Evolutionary conservation across 768 basidiomycete species (phyloP), one percentile per base, ranked within the genome.

Genomic region (Lentinula aciculospora): DNA sequence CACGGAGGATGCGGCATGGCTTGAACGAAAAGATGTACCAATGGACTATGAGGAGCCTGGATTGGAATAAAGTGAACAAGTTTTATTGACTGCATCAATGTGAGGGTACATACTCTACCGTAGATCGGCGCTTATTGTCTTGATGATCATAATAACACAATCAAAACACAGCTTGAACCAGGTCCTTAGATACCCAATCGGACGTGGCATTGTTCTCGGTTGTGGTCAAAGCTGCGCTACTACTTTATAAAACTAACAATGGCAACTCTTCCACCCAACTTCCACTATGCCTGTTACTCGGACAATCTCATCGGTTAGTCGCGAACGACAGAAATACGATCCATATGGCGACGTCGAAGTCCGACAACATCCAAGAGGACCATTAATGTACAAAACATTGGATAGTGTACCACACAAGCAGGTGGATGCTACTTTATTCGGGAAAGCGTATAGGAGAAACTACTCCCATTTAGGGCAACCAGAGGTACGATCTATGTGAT

Each of bases 11-110:
- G 82, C 80, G 29, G 75, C 79, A 44, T 86, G 85, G 85, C 68
- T 85, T 66, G 85, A 86, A 71, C 73, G 84, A 64, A 87, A 84
- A 70, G 85, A 88, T 62, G 82, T 88, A n/a, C 85, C 85, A 56
- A 85, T 86, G 72, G 85, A 86, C 68, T 87, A 85, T 70, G 85
- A 86, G 72, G 77, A 80, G 72, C 80, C 84, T 21, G 56, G 56
- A n/a, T 48, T 57, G 32, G 44, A 57, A 48, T 56, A 32, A 54
- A 4, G n/a, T n/a, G n/a, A n/a, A n/a, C n/a, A n/a, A n/a, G n/a
- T n/a, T n/a, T n/a, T n/a, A n/a, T n/a, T n/a, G n/a, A n/a, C n/a
- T n/a, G n/a, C n/a, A n/a, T n/a, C n/a, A n/a, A n/a, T n/a, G n/a
- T n/a, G n/a, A n/a, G n/a, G n/a, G n/a, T n/a, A n/a, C n/a, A n/a